Percentiles rank a stretch among this genome's conserved stretches.
phyloP scores from a whole-genome alignment of 1,139 yeast genomes.

The Hyphopichia khmerensis region DNA sequence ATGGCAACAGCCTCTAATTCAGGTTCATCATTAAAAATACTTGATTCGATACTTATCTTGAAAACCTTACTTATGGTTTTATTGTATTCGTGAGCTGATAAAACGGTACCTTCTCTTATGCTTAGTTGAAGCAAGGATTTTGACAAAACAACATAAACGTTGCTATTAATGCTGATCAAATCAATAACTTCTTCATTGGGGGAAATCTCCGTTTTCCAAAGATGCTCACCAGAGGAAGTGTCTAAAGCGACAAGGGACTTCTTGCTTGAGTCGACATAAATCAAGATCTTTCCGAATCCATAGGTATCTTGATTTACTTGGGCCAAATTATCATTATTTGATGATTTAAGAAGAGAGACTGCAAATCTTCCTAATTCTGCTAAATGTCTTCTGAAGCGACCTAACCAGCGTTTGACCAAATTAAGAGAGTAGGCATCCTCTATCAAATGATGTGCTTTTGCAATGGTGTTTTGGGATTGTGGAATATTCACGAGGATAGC shows the following conservation, averaged over 20 bases:
- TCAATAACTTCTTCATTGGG: constrained; percentile 13
- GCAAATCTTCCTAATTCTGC: constrained; percentile 31
- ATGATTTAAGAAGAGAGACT: constrained; percentile 11
- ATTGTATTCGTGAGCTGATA: not conserved
- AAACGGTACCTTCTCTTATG: constrained; percentile 25
- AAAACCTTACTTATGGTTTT: constrained; percentile 9
- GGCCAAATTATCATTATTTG: constrained; percentile 4
- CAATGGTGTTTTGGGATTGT: constrained; percentile 24
- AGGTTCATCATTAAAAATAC: constrained; percentile 8
- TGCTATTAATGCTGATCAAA: constrained; percentile 16
- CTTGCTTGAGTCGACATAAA: constrained; percentile 24
- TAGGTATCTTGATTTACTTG: constrained; percentile 19
- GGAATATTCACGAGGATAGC: constrained; percentile 28
- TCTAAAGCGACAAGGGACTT: constrained; percentile 28
- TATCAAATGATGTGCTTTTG: constrained; percentile 30
- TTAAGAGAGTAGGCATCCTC: constrained; percentile 27
- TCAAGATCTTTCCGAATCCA: constrained; percentile 35
- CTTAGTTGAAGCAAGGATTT: constrained; percentile 17
- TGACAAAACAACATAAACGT: constrained; percentile 21
- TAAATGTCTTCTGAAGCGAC: constrained; percentile 34
- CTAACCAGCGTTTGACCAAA: constrained; percentile 26
- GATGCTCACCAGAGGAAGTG: constrained; percentile 24
- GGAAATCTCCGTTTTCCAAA: constrained; percentile 23
- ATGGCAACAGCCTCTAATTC: constrained; percentile 3
- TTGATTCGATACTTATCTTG: constrained; percentile 6